Percentiles rank a stretch among this genome's conserved stretches.
Conservation (phyloP, 805 yeast genomes). For the Helenozyma rhizophorensis region DNA sequence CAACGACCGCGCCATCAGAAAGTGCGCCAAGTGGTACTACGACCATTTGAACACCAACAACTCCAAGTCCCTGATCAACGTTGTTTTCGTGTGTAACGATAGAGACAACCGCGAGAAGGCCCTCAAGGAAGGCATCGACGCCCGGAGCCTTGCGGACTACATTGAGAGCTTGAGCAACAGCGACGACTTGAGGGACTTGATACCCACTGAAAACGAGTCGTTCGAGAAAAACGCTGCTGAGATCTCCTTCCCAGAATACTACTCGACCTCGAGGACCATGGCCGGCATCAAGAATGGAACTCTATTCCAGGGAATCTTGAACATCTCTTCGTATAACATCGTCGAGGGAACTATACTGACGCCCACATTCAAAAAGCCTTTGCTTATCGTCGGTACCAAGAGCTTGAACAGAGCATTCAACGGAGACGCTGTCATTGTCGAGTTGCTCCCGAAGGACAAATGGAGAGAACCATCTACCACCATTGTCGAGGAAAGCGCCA, state of each 20-base stretch:
- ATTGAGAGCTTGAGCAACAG: slow-evolving; percentile 65
- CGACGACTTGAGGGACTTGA: slow-evolving; percentile 69
- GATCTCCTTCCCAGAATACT: slow-evolving; percentile 69
- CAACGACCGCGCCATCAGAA: slow-evolving; percentile 86
- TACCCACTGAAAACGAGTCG: slow-evolving; percentile 54
- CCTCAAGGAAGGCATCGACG: slow-evolving; percentile 44
- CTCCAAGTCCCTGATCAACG: slow-evolving; percentile 34
- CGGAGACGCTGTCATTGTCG: slow-evolving; percentile 89
- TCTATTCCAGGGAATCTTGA: slow-evolving; percentile 77
- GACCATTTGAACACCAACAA: slow-evolving; percentile 48
- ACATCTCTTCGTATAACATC: slow-evolving; percentile 80
- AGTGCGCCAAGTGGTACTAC: slow-evolving; percentile 66
- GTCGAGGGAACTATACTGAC: slow-evolving; percentile 80
- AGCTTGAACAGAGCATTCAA: slow-evolving; percentile 86
- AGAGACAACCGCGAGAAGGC: slow-evolving; percentile 60
- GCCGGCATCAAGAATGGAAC: slow-evolving; percentile 90
- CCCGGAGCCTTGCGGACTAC: slow-evolving; percentile 63
- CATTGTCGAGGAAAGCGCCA: slow-evolving; percentile 69
- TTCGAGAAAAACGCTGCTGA: slow-evolving; percentile 41
- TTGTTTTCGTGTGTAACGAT: slow-evolving; percentile 75
- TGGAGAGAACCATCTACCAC: slow-evolving; percentile 87
- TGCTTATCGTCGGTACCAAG: slow-evolving; percentile 76
- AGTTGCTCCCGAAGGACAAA: slow-evolving; percentile 73
- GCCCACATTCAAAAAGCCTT: slow-evolving; percentile 72
- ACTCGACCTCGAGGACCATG: slow-evolving; percentile 73